A percentile compares a stretch with the other conserved stretches of the same genome.
phyloP scores from a whole-genome alignment of 306 rosid genomes.

The Pyrus bretschneideri region DNA sequence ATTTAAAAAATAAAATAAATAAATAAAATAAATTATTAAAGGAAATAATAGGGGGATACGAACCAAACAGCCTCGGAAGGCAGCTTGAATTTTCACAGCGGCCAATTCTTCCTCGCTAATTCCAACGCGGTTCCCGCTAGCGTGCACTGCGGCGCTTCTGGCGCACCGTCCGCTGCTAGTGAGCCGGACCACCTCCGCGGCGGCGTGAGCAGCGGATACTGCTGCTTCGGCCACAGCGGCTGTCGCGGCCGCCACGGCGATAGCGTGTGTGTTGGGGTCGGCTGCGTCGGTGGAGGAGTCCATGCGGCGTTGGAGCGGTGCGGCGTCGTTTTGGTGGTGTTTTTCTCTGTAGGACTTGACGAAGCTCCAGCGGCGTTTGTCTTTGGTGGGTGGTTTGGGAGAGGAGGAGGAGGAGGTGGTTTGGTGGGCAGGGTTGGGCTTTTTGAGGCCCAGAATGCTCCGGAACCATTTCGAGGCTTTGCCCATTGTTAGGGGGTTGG shows the following conservation, averaged over 20 bases:
- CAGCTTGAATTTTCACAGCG: slow-evolving; percentile 72
- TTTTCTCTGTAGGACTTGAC: slow-evolving; percentile 55
- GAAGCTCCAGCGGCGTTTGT: slow-evolving; percentile 61
- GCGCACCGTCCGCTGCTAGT: slow-evolving; percentile 27
- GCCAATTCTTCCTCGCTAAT: slow-evolving; percentile 57
- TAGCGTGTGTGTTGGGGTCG: slow-evolving; percentile 40
- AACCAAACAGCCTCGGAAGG: slow-evolving; percentile 85
- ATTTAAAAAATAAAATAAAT: neutral
- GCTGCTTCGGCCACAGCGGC: slow-evolving; percentile 57
- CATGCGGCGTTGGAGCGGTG: neutral
- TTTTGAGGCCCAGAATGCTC: slow-evolving; percentile 43
- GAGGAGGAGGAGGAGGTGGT: neutral
- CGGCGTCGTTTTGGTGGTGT: slow-evolving; percentile 1
- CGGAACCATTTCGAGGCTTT: slow-evolving; percentile 79
- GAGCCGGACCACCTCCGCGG: slow-evolving; percentile 47
- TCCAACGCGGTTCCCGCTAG: neutral
- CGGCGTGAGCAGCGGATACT: slow-evolving; percentile 53
- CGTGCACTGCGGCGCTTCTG: slow-evolving; percentile 1
- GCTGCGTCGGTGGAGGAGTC: neutral
- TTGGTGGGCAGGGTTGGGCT: slow-evolving; percentile 9
- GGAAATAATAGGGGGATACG: neutral
- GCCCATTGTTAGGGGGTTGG: slow-evolving; percentile 43
- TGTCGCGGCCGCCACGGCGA: slow-evolving; percentile 48
- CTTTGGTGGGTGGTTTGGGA: slow-evolving; percentile 30
- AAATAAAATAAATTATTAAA: neutral